Percentiles rank a stretch among this genome's conserved stretches.
Evolutionary conservation across 352 stramenopile species (phyloP).

Genomic region (Globisporangium nagaii): DNA sequence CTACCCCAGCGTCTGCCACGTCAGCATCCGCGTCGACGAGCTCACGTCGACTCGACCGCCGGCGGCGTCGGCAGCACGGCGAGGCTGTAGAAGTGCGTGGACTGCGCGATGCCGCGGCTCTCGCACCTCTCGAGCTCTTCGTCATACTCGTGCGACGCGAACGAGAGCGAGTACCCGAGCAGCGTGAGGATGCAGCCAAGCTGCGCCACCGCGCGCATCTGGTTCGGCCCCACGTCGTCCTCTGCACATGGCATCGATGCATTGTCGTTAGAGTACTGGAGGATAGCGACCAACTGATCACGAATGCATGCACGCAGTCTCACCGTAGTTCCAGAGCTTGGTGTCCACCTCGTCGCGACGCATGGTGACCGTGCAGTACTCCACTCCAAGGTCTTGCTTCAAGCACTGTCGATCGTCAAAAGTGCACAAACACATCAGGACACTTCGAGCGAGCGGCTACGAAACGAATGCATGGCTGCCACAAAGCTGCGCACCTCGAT

Average conservation of each 20-base stretch:
- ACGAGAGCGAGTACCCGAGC: constrained; percentile 46
- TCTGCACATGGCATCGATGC: too few species aligned
- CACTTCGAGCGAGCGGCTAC: too few species aligned
- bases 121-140: constrained; percentile 3
- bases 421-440: neutral
- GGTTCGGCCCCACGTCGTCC: constrained; percentile 20
- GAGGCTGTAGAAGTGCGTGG: constrained; percentile 12
- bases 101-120: constrained; percentile 5
- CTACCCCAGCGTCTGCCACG: neutral
- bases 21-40: too few species aligned
- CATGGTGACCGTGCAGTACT: constrained; percentile 37
- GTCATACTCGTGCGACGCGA: constrained; percentile 27
- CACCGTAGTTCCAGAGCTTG: constrained; percentile 47
- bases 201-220: constrained; percentile 39
- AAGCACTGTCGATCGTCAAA: constrained; percentile 15
- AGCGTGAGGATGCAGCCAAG: constrained; percentile 50
- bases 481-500: constrained; percentile 12
- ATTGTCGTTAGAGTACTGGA: too few species aligned
- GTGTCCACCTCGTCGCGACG: constrained; percentile 19
- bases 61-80: constrained; percentile 8
- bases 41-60: neutral
- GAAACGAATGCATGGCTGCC: too few species aligned
- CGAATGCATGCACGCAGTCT: neutral
- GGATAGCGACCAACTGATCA: too few species aligned
- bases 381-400: constrained; percentile 18